Percentiles rank a stretch among this genome's conserved stretches.
phyloP scores from a whole-genome alignment of 768 basidiomycete genomes.

The Infundibulicybe gibba region DNA sequence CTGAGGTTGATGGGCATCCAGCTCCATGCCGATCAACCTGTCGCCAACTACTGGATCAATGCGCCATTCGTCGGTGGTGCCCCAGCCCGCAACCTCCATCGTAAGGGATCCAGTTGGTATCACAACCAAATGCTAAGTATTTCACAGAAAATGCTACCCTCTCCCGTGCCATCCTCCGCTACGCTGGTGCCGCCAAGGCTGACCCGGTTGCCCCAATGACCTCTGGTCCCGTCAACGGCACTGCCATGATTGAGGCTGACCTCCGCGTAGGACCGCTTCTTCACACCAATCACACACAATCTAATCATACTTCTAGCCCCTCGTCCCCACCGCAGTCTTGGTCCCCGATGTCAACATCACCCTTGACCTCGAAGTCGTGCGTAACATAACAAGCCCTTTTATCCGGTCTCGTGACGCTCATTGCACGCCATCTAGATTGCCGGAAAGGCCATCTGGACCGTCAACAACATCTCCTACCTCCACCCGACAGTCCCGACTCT shows the following conservation, averaged over 20 bases:
- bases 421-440: constrained; percentile 2
- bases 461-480: constrained; percentile 28
- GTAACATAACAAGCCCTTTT: neutral
- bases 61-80: constrained; percentile 29
- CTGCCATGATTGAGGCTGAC: neutral
- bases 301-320: too few relatives aligned
- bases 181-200: constrained; percentile 27
- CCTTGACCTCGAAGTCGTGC: constrained; percentile 7
- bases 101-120: constrained; percentile 11
- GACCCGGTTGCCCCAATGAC: constrained; percentile 23
- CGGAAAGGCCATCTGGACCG: constrained; percentile 19
- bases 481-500: constrained; percentile 20
- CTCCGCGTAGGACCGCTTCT: neutral
- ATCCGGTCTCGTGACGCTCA: neutral
- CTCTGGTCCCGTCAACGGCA: constrained; percentile 2
- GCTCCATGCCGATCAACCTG: neutral
- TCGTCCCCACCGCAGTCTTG: too few relatives aligned
- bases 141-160: constrained; percentile 22
- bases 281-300: constrained; percentile 1
- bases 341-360: constrained; percentile 15
- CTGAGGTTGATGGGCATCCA: neutral
- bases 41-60: constrained; percentile 10
- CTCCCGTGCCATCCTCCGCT: constrained; percentile 28
- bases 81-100: constrained; percentile 27
- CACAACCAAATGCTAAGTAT: neutral